These are phyloP conservation scores for Saccharomyces pastorianus DNA, from an alignment of 1,139 yeast genomes.

Conservation along the genomic window DNA sequence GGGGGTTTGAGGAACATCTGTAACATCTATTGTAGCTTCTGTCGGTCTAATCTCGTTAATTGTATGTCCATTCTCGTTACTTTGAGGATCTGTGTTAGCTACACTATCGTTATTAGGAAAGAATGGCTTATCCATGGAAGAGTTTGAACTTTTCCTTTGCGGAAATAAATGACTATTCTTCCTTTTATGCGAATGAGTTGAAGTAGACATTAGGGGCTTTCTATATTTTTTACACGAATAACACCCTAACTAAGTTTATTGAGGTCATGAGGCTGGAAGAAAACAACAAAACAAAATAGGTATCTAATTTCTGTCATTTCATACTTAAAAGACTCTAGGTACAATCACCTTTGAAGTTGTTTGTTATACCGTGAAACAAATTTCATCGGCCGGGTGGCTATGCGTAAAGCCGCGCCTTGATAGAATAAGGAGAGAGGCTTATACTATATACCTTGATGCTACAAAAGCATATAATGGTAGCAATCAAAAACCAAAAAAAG, in stretches of 20 bases:
- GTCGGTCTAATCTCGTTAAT: background rate
- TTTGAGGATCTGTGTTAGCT: background rate
- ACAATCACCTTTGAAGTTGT: background rate
- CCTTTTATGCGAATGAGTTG: constrained; percentile 9
- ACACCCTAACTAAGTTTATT: background rate
- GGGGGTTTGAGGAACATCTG: background rate
- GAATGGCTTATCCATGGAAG: background rate
- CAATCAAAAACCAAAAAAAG: background rate
- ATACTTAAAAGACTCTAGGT: background rate
- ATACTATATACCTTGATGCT: background rate
- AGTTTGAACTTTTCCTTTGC: constrained; percentile 10
- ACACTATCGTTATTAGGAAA: background rate
- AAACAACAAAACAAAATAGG: background rate
- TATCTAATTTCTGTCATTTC: background rate
- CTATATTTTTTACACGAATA: background rate
- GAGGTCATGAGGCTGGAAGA: background rate
- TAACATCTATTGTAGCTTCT: background rate
- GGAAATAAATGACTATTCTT: constrained; percentile 10
- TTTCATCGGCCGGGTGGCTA: constrained; percentile 1
- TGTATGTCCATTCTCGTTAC: background rate
- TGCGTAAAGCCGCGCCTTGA: background rate
- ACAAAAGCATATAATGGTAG: background rate
- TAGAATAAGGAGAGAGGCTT: background rate
- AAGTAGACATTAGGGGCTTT: background rate
- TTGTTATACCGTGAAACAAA: background rate